phyloP scores from a whole-genome alignment of 2,329 filamentous ascomycete species.

The Apiospora sp. region DNA sequence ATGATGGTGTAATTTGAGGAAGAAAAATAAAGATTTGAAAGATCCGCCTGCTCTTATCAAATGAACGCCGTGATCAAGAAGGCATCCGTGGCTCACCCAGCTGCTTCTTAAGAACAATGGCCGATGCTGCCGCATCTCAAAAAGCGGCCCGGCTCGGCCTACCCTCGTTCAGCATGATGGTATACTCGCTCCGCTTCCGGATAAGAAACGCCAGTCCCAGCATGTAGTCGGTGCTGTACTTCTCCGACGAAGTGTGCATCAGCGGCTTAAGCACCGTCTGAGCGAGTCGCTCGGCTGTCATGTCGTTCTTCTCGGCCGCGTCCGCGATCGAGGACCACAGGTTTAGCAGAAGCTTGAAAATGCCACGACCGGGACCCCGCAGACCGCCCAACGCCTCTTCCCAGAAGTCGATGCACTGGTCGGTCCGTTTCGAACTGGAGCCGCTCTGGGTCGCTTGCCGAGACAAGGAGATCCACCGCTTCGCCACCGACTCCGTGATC shows the following conservation, averaged over 20 bases:
- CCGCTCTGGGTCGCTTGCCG: slow-evolving; percentile 48
- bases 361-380: slow-evolving; percentile 45
- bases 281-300: slow-evolving; percentile 54
- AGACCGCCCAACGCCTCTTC: slow-evolving; percentile 53
- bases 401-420: slow-evolving; percentile 56
- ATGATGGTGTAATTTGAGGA: neutral
- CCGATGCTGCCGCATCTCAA: slow-evolving; percentile 13
- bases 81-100: neutral
- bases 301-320: slow-evolving; percentile 48
- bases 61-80: neutral
- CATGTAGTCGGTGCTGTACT: slow-evolving; percentile 50
- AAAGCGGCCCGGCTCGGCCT: slow-evolving; percentile 28
- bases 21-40: too few species aligned
- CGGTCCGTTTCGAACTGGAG: slow-evolving; percentile 45
- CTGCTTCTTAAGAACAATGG: neutral
- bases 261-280: slow-evolving; percentile 48
- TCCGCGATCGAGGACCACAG: slow-evolving; percentile 53
- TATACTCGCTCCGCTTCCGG: slow-evolving; percentile 51
- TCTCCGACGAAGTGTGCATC: slow-evolving; percentile 46
- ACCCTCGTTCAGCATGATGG: slow-evolving; percentile 44
- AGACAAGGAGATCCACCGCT: slow-evolving; percentile 51
- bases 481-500: slow-evolving; percentile 47
- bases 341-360: slow-evolving; percentile 53
- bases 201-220: slow-evolving; percentile 54
- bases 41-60: neutral